phyloP scores from a whole-genome alignment of 2,329 filamentous ascomycete genomes.

The Podosphaera fusca region DNA sequence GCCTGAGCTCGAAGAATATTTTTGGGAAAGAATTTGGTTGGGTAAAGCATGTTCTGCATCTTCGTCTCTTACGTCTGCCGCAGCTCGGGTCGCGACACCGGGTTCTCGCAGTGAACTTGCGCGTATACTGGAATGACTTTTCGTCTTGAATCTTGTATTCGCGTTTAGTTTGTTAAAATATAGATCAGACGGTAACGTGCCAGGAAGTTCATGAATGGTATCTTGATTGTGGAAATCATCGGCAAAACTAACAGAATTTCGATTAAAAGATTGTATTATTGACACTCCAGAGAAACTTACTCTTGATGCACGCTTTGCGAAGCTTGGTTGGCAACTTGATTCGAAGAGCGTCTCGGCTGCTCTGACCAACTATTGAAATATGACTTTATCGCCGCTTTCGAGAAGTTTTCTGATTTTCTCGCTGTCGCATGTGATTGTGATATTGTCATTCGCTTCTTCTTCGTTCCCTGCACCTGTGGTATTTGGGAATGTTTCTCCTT shows the following conservation, averaged over 20 bases:
- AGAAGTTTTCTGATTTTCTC: not conserved
- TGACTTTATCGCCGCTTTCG: not conserved
- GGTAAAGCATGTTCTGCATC: constrained; percentile 4
- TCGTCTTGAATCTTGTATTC: constrained; percentile 7
- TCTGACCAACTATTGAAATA: not conserved
- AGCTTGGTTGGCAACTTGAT: not conserved
- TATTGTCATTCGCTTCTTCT: not conserved
- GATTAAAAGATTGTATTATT: not conserved
- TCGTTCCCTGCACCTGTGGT: not conserved
- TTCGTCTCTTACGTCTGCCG: constrained; percentile 4
- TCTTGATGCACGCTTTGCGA: not conserved
- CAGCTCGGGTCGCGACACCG: constrained; percentile 14
- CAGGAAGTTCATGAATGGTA: not conserved
- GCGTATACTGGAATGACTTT: constrained; percentile 12
- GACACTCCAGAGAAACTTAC: not conserved
- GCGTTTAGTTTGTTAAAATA: not conserved
- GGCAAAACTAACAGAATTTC: not conserved
- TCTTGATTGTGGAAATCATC: not conserved
- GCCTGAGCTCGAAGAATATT: constrained; percentile 2
- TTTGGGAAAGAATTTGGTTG: constrained; percentile 1
- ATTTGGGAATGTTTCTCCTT: no score
- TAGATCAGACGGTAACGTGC: not conserved
- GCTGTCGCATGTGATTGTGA: not conserved
- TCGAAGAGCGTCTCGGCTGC: not conserved
- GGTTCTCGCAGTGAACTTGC: constrained; percentile 14